phyloP scores from a whole-genome alignment of 1,284 basidiomycete genomes.

The Tylopilus sp. region DNA sequence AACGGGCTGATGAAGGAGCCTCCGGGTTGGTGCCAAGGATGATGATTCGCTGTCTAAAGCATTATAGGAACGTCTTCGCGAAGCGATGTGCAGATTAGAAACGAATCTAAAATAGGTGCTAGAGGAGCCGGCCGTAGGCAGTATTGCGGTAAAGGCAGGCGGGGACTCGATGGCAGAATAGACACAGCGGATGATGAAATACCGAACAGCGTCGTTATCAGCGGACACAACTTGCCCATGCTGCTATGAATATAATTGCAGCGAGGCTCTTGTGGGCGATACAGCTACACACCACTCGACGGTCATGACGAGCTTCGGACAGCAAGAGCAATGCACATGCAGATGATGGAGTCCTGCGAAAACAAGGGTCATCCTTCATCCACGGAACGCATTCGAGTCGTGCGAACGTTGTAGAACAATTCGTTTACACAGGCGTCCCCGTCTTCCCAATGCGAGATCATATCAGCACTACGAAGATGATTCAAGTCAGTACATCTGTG shows the following conservation, averaged over 20 bases:
- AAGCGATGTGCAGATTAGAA: conserved; percentile 25
- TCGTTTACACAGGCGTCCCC: conserved; percentile 31
- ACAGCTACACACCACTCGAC: conserved; percentile 21
- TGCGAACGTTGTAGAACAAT: conserved; percentile 32
- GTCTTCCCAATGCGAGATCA: conserved; percentile 35
- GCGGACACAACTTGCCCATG: conserved; percentile 16
- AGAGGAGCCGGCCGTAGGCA: conserved; percentile 14
- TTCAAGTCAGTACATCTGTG: conserved; percentile 8
- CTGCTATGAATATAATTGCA: conserved; percentile 24
- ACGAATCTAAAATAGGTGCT: conserved; percentile 21
- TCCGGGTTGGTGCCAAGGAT: conserved; percentile 12
- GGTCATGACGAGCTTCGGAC: conserved; percentile 29
- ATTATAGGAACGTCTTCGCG: conserved; percentile 17
- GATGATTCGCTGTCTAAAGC: conserved; percentile 14
- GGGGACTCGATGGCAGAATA: conserved; percentile 21
- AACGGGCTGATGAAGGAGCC: not conserved
- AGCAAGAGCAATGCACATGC: conserved; percentile 34
- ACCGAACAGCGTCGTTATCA: conserved; percentile 21
- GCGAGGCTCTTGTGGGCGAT: conserved; percentile 20
- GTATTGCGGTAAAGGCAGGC: conserved; percentile 12
- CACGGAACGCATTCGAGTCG: conserved; percentile 1
- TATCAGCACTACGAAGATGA: conserved; percentile 34
- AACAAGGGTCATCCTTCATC: conserved; percentile 10
- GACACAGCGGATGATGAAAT: conserved; percentile 19
- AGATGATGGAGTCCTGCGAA: conserved; percentile 34